Base-by-base conservation (phyloP, 2,329 filamentous ascomycete genomes). In the Scedosporium apiospermum region DNA sequence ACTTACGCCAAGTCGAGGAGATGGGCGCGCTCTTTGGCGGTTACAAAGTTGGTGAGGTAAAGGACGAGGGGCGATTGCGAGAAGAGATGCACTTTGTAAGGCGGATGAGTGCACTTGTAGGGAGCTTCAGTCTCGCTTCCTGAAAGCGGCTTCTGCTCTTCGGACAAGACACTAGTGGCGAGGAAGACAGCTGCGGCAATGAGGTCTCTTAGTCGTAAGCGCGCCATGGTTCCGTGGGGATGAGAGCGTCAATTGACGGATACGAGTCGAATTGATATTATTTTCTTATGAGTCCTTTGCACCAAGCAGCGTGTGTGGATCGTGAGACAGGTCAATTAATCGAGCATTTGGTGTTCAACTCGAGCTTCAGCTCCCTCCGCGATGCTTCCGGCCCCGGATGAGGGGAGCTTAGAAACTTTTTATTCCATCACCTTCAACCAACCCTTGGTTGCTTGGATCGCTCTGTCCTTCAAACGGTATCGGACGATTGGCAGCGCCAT, bases 31-130 rank as follows among this genome's bases (percentile, higher is more conserved):
- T 82, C 80, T 1, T 70, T 66, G 4, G 68, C 61, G 0, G 76
- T 78, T 30, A 82, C 61, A 64, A 82, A 82, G 66, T 77, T 72
- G 65, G 74, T 73, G 23, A 82, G 71, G 67, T 82, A 82, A 41
- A 82, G 75, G 2, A 82, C 77, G 3, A 82, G 69, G 6, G 80
- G 80, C 3, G 78, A 79, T 46, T 76, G 75, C 26, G 78, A 81
- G 7, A 80, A 69, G 23, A 80, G 70, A 63, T 77, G 76, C 12
- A 75, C 69, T 41, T 76, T 72, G 68, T 79, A 80, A 0, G 76
- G 69, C 0, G 71, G 70, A 42, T 72, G 68, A 9, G 58, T 61
- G 65, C 71, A 73, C 3, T 49, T 59, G 18, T 70, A 69, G 46
- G 64, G 62, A 16, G 61, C 42, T 53, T 65, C 38, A 57, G 42